Base-by-base conservation (phyloP, 805 yeast genomes). In the Gaillardinia entomophila region DNA sequence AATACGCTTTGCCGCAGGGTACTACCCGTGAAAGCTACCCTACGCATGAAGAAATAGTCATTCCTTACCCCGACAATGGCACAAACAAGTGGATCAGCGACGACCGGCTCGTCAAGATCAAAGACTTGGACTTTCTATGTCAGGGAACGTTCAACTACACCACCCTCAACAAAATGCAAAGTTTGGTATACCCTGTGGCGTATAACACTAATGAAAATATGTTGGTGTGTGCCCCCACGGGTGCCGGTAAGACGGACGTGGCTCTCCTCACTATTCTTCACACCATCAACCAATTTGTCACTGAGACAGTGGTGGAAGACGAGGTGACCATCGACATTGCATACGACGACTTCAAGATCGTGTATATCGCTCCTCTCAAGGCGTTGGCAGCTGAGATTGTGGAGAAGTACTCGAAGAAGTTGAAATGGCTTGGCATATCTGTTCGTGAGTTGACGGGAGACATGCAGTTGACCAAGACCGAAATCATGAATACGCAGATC, bases 361-460 rank as follows among this genome's bases (percentile, higher is more conserved):
- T 92, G 4, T 92, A 88, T 50, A 94, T 88, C 12, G 96, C 96
- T 0, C 97, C 97, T 0, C 62, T 89, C 42, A 89, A 89, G 53
- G 97, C 97, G 1, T 62, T 89, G 32, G 97, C 98, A 0, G 95
- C 97, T 1, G 99, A 92, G 65, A 87, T 92, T 47, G 97, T 89
- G 1, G 95, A 86, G 35, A 92, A 92, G 51, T 83, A 84, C 58
- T 71, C 82, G 22, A 73, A 77, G 28, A 79, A 88, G 41, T 62
- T 92, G 17, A 71, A 75, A 12, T 86, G 96, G 89, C 61, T 90
- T 12, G 96, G 95, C 4, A 77, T 94, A 18, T 73, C 73, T 40
- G 97, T 90, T 0, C 60, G 92, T 28, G 97, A 89, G 50, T 66
- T 89, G 37, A 89, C 97, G 3, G 97, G 97, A 52, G 97, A 88